These are phyloP conservation scores for Mallotus nudiflorus DNA, from an alignment of 345 rosid genomes.

Conservation along the genomic window DNA sequence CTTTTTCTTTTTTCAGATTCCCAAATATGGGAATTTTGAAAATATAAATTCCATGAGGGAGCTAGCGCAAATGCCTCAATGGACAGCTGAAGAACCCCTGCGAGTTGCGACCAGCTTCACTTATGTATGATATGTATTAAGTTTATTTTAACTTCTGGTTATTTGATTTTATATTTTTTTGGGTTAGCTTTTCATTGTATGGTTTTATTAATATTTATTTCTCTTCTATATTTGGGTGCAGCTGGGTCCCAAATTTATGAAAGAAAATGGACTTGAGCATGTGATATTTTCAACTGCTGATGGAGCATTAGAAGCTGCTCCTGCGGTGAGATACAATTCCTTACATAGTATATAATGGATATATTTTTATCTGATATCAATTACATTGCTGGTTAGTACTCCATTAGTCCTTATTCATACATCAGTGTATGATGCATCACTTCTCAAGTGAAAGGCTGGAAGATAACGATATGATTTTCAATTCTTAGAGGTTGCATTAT, in stretches of 20 bases:
- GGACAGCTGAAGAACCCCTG: slow-evolving; percentile 86
- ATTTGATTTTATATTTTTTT: not conserved
- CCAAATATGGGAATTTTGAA: slow-evolving; percentile 92
- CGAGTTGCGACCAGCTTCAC: slow-evolving; percentile 92
- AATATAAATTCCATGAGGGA: slow-evolving; percentile 76
- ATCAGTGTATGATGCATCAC: not conserved
- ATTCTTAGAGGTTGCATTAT: not conserved
- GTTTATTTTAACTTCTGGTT: not conserved
- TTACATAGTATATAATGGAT: not conserved
- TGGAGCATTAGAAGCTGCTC: slow-evolving; percentile 99
- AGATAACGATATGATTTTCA: not conserved
- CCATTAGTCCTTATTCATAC: not conserved
- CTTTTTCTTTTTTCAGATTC: slow-evolving; percentile 54
- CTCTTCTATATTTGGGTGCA: slow-evolving; percentile 33
- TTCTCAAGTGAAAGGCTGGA: not conserved
- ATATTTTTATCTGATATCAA: not conserved
- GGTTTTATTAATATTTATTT: slow-evolving; percentile 24
- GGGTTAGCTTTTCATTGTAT: slow-evolving; percentile 9
- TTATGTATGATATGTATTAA: slow-evolving; percentile 52
- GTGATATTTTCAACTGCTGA: slow-evolving; percentile 90
- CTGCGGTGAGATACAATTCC: slow-evolving; percentile 63
- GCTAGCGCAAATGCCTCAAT: slow-evolving; percentile 80
- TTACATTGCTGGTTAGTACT: not conserved
- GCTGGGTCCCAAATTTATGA: slow-evolving; percentile 93
- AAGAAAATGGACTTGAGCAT: slow-evolving; percentile 74